phyloP scores from a whole-genome alignment of 176 grass and related monocot genomes.

The Eleusine coracana region DNA sequence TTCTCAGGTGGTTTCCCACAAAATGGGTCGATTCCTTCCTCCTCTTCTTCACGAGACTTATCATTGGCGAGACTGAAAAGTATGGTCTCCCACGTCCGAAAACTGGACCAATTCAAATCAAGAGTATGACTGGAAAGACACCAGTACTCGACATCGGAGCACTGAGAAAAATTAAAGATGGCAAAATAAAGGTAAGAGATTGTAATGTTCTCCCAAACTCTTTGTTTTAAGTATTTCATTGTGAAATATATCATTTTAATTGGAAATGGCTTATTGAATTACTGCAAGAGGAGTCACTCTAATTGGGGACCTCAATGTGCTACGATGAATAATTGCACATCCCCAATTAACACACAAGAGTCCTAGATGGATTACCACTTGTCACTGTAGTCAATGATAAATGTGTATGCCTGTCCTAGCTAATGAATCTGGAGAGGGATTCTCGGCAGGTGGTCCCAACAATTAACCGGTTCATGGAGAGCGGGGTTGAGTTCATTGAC shows the following conservation, averaged over 20 bases:
- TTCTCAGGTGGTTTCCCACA: constrained; percentile 69
- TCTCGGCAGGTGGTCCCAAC: constrained; percentile 74
- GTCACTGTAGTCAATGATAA: constrained; percentile 9
- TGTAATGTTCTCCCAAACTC: background rate
- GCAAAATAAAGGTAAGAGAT: constrained; percentile 65
- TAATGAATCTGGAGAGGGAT: constrained; percentile 35
- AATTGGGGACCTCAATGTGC: background rate
- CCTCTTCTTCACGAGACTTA: constrained; percentile 65
- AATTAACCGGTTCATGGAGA: constrained; percentile 57
- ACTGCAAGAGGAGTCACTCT: background rate
- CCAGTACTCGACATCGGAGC: constrained; percentile 77
- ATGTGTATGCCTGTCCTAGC: background rate
- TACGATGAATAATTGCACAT: background rate
- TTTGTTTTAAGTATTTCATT: background rate
- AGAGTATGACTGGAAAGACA: constrained; percentile 68
- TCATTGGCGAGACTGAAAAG: constrained; percentile 72
- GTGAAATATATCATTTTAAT: background rate
- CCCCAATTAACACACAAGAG: constrained; percentile 2
- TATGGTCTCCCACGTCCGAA: constrained; percentile 61
- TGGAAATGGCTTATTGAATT: background rate
- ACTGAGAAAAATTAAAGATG: constrained; percentile 63
- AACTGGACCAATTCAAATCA: constrained; percentile 72
- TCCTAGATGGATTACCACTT: background rate
- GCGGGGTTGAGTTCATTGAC: constrained; percentile 62
- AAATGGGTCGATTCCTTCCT: constrained; percentile 65